phyloP scores from a whole-genome alignment of 352 stramenopile genomes.

The Phytopythium helicoides region DNA sequence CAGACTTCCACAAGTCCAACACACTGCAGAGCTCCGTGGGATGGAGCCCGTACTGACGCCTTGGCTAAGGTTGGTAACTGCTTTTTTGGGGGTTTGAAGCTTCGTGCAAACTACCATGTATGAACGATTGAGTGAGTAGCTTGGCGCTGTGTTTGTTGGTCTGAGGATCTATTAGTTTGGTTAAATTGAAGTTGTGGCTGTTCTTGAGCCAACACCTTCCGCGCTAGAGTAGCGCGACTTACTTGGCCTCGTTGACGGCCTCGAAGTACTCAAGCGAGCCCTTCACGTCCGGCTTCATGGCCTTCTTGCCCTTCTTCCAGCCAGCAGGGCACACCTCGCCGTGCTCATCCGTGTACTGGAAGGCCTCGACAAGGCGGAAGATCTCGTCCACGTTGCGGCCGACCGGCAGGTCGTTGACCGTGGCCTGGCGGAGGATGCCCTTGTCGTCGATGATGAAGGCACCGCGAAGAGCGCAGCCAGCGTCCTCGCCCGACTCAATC shows the following conservation, averaged over 20 bases:
- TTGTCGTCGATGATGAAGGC: conserved; percentile 92
- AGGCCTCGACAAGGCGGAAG: conserved; percentile 88
- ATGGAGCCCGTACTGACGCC: too few relatives aligned
- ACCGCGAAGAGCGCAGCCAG: conserved; percentile 78
- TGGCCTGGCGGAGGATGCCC: conserved; percentile 80
- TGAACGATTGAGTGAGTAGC: too few relatives aligned
- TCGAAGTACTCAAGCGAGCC: conserved; percentile 81
- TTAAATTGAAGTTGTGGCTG: too few relatives aligned
- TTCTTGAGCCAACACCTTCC: too few relatives aligned
- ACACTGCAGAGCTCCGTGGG: too few relatives aligned
- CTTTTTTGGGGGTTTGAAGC: too few relatives aligned
- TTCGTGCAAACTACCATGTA: too few relatives aligned
- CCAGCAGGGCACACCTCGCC: conserved; percentile 89
- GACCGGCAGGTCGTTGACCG: conserved; percentile 87
- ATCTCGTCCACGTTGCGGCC: conserved; percentile 90
- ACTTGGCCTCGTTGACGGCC: conserved; percentile 7
- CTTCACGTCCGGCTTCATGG: conserved; percentile 84
- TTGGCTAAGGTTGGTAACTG: too few relatives aligned
- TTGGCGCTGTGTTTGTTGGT: too few relatives aligned
- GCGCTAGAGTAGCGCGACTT: not conserved
- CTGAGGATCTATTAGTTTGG: too few relatives aligned
- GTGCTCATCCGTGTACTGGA: conserved; percentile 91
- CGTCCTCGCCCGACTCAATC: conserved; percentile 57
- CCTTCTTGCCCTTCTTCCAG: conserved; percentile 89
- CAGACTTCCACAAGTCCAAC: too few relatives aligned